Conservation (phyloP, 169 alveolate genomes). For the Cryptosporidium viatorum region DNA sequence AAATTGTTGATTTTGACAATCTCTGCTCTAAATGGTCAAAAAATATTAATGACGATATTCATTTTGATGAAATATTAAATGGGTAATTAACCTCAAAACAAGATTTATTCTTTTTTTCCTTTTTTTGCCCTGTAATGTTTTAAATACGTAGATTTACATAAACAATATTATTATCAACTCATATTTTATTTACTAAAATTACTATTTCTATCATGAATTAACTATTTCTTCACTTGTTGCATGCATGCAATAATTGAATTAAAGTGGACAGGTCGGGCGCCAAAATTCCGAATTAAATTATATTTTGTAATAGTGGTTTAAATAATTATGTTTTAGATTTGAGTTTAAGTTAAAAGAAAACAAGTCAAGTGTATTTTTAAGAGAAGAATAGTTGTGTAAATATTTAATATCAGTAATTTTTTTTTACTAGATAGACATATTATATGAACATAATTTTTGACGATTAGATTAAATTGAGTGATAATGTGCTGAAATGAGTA, state of each 20-base stretch:
- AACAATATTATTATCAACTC: background rate
- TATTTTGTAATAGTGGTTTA: background rate
- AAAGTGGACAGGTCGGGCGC: background rate
- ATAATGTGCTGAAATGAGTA: background rate
- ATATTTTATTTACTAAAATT: too few relatives aligned
- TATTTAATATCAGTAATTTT: background rate
- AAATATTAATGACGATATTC: background rate
- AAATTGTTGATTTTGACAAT: slow-evolving; percentile 2
- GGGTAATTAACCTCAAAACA: background rate
- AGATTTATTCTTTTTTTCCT: background rate
- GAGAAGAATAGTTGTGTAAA: background rate
- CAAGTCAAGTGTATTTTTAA: background rate
- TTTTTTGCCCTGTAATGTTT: background rate
- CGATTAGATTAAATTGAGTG: background rate
- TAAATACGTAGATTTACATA: background rate
- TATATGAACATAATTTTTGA: background rate
- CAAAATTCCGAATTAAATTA: background rate
- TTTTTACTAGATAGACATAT: background rate
- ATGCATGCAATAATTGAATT: background rate
- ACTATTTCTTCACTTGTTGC: background rate
- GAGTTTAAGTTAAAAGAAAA: background rate
- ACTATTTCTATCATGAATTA: too few relatives aligned
- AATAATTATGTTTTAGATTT: too few relatives aligned
- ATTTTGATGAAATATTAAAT: slow-evolving; percentile 23
- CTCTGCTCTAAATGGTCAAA: slow-evolving; percentile 11